Evolutionary conservation across 192 early-diverging fungal species (phyloP).

Genomic region (Coemansia sp.): DNA sequence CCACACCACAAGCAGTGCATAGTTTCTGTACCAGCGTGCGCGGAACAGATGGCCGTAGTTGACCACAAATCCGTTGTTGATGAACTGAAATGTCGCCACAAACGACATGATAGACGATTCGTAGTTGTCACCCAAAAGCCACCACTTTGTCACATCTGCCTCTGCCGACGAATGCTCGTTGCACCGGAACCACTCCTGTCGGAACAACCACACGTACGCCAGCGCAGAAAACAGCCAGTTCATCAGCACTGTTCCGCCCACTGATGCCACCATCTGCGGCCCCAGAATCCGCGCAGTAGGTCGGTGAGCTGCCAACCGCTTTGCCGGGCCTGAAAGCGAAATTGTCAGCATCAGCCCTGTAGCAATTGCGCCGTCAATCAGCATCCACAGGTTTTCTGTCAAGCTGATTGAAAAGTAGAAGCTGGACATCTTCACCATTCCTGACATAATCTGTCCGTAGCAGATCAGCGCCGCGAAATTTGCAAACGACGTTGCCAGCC

Average conservation of each 20-base stretch:
- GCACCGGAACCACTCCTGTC: constrained; percentile 34
- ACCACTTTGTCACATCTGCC: constrained; percentile 63
- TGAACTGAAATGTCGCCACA: constrained; percentile 65
- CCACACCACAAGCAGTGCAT: constrained; percentile 57
- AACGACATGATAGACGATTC: constrained; percentile 61
- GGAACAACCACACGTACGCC: constrained; percentile 57
- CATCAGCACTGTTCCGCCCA: constrained; percentile 61
- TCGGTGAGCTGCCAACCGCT: constrained; percentile 44
- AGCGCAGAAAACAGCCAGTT: constrained; percentile 52
- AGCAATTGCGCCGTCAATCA: constrained; percentile 65
- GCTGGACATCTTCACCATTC: constrained; percentile 51
- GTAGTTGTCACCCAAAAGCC: constrained; percentile 74
- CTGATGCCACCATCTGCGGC: constrained; percentile 60
- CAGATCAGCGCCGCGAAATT: constrained; percentile 61
- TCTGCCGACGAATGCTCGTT: constrained; percentile 49
- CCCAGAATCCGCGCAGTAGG: constrained; percentile 68
- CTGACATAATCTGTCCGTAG: constrained; percentile 62
- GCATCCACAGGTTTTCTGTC: constrained; percentile 61
- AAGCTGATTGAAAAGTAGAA: constrained; percentile 66
- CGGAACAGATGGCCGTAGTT: constrained; percentile 68
- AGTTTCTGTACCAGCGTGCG: constrained; percentile 59
- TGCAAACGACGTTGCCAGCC: constrained; percentile 65
- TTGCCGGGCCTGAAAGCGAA: constrained; percentile 48
- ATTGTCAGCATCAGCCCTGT: constrained; percentile 56
- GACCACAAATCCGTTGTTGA: constrained; percentile 64